Evolutionary conservation across 1,284 basidiomycete genomes (phyloP), one percentile per base, ranked within the genome.

Genomic region (Cutaneotrichosporon spelunceum): DNA sequence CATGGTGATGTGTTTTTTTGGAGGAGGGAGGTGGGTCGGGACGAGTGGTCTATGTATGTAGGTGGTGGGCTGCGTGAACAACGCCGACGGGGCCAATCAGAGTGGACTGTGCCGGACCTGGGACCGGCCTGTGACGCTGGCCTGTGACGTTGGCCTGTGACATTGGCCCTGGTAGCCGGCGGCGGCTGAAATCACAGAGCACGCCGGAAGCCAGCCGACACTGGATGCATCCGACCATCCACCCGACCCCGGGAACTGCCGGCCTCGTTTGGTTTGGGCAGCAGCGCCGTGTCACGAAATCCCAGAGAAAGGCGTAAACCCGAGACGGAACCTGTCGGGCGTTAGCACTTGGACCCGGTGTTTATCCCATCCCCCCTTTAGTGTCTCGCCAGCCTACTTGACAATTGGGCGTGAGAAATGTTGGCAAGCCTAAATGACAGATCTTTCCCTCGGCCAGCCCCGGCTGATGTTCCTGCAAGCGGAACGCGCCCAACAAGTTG

Each of bases 1-100:
- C 69, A 78, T 74, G 68, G 72, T 77, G 56, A 42, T 36, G 23
- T n/a, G 63, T 57, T 56, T 52, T 55, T 59, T 63, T 67, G 63
- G 55, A 45, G 33, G 56, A 49, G 45, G n/a, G 48, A 29, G 24
- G 34, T 23, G 52, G n/a, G 34, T 36, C 13, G 23, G 21, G 34
- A 39, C 16, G 14, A 23, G 9, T 4, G 9, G 24, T 19, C 33
- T 53, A 24, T 39, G 52, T 53, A 53, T 26, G 48, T 13, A 26
- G 8, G 19, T 19, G 11, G 13, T 27, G 48, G 11, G 48, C 24
- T 50, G 47, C 6, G 47, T 27, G 24, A 24, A 11, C 11, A n/a
- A 27, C 39, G 39, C 16, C 19, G 19, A 19, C n/a, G 39, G 19
- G 39, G 39, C 50, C 50, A 53, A 49, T 34, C 42, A 29, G 21